Conservation (phyloP, 2,329 filamentous ascomycete species). For the Xylariaceae sp. region DNA sequence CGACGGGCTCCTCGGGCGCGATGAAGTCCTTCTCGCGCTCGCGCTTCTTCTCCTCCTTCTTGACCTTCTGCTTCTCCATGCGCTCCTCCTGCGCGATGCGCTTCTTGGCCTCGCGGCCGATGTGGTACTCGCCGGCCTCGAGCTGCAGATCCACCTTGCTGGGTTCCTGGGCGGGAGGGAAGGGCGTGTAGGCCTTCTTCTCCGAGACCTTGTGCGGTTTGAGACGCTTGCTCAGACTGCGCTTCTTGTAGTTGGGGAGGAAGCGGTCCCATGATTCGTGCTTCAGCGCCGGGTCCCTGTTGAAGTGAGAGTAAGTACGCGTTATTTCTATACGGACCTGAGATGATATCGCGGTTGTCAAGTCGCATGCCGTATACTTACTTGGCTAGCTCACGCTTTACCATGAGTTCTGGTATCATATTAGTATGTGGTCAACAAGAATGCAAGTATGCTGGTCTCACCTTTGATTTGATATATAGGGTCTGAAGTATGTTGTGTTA, state of each 20-base stretch:
- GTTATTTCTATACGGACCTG: neutral
- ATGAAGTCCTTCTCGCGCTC: constrained; percentile 83
- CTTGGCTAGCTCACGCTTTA: constrained; percentile 85
- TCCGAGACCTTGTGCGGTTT: constrained; percentile 82
- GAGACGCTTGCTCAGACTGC: constrained; percentile 76
- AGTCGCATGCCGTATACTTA: constrained; percentile 56
- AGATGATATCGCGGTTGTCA: neutral
- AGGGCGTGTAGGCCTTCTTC: constrained; percentile 96
- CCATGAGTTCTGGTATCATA: constrained; percentile 41
- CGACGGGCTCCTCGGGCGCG: constrained; percentile 64
- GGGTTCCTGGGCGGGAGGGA: constrained; percentile 95
- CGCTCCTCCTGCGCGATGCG: constrained; percentile 72
- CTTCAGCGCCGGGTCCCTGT: constrained; percentile 15
- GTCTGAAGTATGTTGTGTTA: constrained; percentile 37
- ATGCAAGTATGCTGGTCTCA: neutral
- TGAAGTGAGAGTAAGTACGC: neutral
- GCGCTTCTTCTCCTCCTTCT: constrained; percentile 82
- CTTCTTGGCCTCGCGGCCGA: constrained; percentile 89
- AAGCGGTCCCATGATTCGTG: constrained; percentile 44
- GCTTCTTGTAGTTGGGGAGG: constrained; percentile 94
- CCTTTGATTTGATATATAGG: constrained; percentile 69
- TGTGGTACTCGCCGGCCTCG: constrained; percentile 94
- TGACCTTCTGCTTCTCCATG: constrained; percentile 76
- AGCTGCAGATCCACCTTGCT: constrained; percentile 98
- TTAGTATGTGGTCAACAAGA: neutral